A percentile compares a stretch with the other conserved stretches of the same genome.
Conservation (phyloP, 1,139 yeast genomes). For the Pneumocystis carinii region DNA sequence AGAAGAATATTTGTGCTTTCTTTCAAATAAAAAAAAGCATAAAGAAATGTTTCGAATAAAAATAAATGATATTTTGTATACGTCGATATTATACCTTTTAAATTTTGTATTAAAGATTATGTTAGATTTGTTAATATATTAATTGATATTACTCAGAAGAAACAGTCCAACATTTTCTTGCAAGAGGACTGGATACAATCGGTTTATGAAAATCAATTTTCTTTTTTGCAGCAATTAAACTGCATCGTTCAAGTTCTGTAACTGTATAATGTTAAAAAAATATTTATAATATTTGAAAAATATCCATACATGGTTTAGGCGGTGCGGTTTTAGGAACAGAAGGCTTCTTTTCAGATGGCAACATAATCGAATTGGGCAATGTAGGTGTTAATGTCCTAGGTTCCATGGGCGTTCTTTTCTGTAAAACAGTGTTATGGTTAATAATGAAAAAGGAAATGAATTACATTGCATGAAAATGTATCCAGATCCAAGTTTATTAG, state of each 20-base stretch:
- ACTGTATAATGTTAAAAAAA: neutral
- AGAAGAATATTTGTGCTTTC: too few relatives aligned
- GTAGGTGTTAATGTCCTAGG: neutral
- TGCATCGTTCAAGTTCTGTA: neutral
- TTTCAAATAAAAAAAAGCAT: too few relatives aligned
- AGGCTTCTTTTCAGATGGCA: neutral
- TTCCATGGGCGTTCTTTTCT: neutral
- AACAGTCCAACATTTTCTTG: constrained; percentile 9
- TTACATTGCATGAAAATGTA: constrained; percentile 1
- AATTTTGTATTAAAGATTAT: neutral
- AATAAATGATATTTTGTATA: too few relatives aligned
- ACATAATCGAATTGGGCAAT: neutral
- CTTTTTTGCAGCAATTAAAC: constrained; percentile 1
- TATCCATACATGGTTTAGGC: neutral
- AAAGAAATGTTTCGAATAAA: too few relatives aligned
- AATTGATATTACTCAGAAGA: neutral
- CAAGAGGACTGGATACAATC: constrained; percentile 13
- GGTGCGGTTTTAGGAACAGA: neutral
- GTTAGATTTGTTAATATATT: neutral
- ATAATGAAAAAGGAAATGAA: too few relatives aligned
- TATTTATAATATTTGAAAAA: constrained; percentile 1
- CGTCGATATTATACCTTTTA: too few relatives aligned
- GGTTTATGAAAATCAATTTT: constrained; percentile 8
- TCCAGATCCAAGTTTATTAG: neutral
- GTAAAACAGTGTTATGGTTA: too few relatives aligned